Conservation (phyloP, 805 yeast species). For the Ogataea nitratoaversa region DNA sequence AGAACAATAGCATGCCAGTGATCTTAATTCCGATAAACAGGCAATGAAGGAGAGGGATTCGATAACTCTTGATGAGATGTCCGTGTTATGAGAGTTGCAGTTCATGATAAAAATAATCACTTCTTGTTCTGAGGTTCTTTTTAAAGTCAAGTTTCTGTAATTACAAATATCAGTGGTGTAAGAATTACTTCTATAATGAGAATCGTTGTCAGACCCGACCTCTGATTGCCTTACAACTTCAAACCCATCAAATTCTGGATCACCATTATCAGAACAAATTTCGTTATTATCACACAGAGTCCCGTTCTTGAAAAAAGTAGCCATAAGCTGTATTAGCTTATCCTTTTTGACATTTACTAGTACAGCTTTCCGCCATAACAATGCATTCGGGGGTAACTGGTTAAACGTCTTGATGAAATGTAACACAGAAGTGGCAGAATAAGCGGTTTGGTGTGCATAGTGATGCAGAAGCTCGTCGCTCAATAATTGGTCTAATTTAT, state of each 20-base stretch:
- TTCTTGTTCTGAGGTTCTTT: constrained; percentile 12
- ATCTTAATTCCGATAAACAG: constrained; percentile 8
- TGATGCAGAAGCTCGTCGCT: constrained; percentile 2
- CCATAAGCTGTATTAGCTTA: neutral
- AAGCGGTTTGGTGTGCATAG: neutral
- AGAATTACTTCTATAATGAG: neutral
- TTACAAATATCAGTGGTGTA: constrained; percentile 2
- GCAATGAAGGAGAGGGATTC: constrained; percentile 6
- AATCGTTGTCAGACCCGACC: neutral
- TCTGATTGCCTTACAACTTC: constrained; percentile 11
- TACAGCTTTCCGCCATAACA: neutral
- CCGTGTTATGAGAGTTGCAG: neutral
- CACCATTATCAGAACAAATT: neutral
- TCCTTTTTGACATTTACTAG: neutral
- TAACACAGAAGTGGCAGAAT: neutral
- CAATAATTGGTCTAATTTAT: neutral
- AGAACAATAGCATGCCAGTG: constrained; percentile 13
- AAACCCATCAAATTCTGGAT: constrained; percentile 6
- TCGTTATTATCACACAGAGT: neutral
- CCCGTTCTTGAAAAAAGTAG: neutral
- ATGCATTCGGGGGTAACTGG: neutral
- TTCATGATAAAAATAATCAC: constrained; percentile 8
- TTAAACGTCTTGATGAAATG: constrained; percentile 1
- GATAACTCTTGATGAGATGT: constrained; percentile 4
- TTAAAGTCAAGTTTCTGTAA: neutral